Evolutionary conservation across 306 rosid species (phyloP).

Genomic region (Astragalus glycyphyllos): DNA sequence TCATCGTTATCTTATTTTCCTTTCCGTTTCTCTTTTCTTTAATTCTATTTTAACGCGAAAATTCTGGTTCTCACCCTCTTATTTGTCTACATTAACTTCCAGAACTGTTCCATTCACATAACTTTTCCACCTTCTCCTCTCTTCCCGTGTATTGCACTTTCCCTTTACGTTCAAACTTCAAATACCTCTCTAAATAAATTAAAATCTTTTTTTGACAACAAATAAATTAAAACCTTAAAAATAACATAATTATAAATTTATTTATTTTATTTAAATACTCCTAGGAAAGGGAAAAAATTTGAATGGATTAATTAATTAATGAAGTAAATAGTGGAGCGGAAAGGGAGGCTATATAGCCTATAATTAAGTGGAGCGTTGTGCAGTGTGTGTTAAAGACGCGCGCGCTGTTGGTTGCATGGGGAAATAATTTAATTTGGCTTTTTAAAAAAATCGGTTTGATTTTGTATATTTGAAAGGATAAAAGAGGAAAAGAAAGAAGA

Average conservation of each 20-base stretch:
- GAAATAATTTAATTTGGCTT: not conserved
- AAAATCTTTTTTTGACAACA: too few relatives aligned
- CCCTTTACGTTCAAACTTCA: not conserved
- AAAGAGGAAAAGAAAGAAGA: not conserved
- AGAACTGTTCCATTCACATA: constrained; percentile 41
- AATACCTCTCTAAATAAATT: not conserved
- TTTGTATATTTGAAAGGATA: constrained; percentile 13
- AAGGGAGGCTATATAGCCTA: constrained; percentile 22
- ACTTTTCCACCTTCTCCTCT: constrained; percentile 20
- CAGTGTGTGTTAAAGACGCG: constrained; percentile 47
- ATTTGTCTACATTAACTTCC: constrained; percentile 53
- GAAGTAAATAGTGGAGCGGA: not conserved
- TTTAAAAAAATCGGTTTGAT: not conserved
- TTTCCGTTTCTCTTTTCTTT: constrained; percentile 9
- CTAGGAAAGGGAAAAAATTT: too few relatives aligned
- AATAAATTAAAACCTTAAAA: too few relatives aligned
- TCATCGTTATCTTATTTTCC: constrained; percentile 68
- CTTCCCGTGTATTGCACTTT: not conserved
- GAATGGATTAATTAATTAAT: too few relatives aligned
- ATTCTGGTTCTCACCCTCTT: constrained; percentile 41
- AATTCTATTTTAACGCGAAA: constrained; percentile 39
- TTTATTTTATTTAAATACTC: too few relatives aligned
- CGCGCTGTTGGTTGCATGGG: not conserved
- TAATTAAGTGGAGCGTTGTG: constrained; percentile 36
- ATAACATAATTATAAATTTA: too few relatives aligned